A percentile compares a stretch with the other conserved stretches of the same genome.
These are phyloP conservation scores for Kalanchoe fedtschenkoi DNA, from an alignment of 164 flowering plant genomes.

Conservation along the genomic window DNA sequence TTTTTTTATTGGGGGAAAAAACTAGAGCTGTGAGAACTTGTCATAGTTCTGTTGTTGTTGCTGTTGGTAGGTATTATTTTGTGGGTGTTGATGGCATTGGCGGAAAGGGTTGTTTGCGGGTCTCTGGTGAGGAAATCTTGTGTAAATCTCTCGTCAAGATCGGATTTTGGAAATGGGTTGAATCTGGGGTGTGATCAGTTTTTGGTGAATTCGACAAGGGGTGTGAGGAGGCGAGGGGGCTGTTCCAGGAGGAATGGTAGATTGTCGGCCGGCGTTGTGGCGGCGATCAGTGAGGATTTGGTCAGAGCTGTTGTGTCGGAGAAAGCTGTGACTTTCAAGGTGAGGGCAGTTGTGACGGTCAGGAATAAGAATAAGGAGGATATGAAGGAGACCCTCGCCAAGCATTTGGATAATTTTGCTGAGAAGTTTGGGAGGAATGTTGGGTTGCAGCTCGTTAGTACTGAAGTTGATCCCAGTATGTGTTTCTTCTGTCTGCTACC, in stretches of 20 bases:
- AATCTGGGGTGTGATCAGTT: conserved; percentile 16
- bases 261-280: conserved; percentile 17
- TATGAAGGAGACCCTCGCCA: conserved; percentile 51
- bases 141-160: conserved; percentile 19
- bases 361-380: conserved; percentile 81
- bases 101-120: conserved; percentile 46
- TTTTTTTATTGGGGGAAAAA: not conserved
- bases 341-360: conserved; percentile 73
- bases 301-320: conserved; percentile 25
- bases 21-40: not conserved
- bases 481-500: too few relatives aligned
- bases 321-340: conserved; percentile 58
- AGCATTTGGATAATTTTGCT: conserved; percentile 63
- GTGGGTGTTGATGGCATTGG: conserved; percentile 33
- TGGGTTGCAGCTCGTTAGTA: conserved; percentile 60
- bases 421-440: conserved; percentile 79
- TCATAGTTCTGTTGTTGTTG: too few relatives aligned
- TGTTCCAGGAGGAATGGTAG: conserved; percentile 13
- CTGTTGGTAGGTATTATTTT: not conserved
- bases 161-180: conserved; percentile 9
- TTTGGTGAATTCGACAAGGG: conserved; percentile 14
- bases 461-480: conserved; percentile 75
- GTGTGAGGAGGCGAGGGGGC: conserved; percentile 11
- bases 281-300: conserved; percentile 66
- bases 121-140: conserved; percentile 30